Evolutionary conservation across 768 basidiomycete species (phyloP), one percentile per base, ranked within the genome.

Genomic region (Kwoniella botswanensis): DNA sequence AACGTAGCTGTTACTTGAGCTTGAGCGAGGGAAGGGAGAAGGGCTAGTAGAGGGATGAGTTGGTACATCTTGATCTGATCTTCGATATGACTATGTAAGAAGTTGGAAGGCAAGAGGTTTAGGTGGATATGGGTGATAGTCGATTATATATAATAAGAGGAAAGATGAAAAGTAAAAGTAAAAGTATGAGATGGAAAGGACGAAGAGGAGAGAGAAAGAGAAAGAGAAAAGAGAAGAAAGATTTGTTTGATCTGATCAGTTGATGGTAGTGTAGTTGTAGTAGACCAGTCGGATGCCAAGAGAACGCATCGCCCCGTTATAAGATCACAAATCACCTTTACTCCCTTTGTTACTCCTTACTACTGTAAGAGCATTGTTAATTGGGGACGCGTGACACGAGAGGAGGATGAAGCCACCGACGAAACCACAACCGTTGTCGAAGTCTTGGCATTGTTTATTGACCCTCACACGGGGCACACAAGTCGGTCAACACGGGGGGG

Each of bases 1-100:
- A 57, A 59, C 56, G 62, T 52, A 10, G 71, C 66, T 42, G 68
- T 73, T 4, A 71, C 71, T 52, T 71, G 71, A 24, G 64, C 71
- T 12, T 17, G 24, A 41, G 60, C 60, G 55, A 62, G n/a, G 29
- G 59, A 50, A 17, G 72, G 58, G 57, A 70, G 63, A 50, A 70
- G 58, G 21, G 68, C 46, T 21, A 68, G 43, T 29, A 72, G 58
- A 22, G 65, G 56, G 42, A 26, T 18, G 59, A 68, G 50, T 35
- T 65, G 26, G 50, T 65, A 53, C 63, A 70, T 65, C 35, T 21
- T 56, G 54, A 7, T 18, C 18, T 42, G n/a, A 41, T 17, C 13
- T 59, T 41, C n/a, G 52, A 56, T 29, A 53, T 26, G 46, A 53
- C 18, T 29, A 24, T 18, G 3, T 13, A 3, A 60, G 10, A 18